Conservation (phyloP, 805 yeast species). For the Brettanomyces anomalus region DNA sequence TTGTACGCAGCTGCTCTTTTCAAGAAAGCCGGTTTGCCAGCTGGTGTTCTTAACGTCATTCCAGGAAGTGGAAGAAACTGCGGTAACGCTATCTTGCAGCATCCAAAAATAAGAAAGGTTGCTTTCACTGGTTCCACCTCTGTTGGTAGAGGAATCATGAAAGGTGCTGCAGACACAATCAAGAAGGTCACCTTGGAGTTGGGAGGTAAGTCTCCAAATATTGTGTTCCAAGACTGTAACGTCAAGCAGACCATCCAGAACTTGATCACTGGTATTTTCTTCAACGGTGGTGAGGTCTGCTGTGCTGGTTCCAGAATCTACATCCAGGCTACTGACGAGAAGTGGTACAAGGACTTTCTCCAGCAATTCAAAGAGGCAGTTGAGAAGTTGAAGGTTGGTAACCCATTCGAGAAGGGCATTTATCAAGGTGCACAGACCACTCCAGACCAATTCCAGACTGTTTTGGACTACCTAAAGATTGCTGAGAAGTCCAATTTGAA, state of each 20-base stretch:
- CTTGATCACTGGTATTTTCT: conserved; percentile 61
- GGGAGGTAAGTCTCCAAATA: conserved; percentile 79
- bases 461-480: conserved; percentile 53
- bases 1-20: conserved; percentile 51
- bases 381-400: conserved; percentile 58
- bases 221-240: conserved; percentile 64
- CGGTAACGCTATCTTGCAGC: conserved; percentile 63
- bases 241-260: conserved; percentile 39
- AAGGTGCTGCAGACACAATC: conserved; percentile 60
- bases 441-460: conserved; percentile 58
- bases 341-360: conserved; percentile 48
- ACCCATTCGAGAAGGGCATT: conserved; percentile 59
- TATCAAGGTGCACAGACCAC: conserved; percentile 79
- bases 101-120: conserved; percentile 62
- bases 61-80: conserved; percentile 69
- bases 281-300: conserved; percentile 77
- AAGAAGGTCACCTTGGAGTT: conserved; percentile 75
- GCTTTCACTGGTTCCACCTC: conserved; percentile 81
- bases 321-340: conserved; percentile 52
- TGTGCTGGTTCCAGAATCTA: conserved; percentile 76
- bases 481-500: conserved; percentile 67
- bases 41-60: conserved; percentile 66
- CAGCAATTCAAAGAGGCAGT: conserved; percentile 49
- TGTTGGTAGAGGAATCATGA: conserved; percentile 64
- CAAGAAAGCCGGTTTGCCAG: conserved; percentile 63